Base-by-base conservation (phyloP, 768 basidiomycete genomes). In the Pholiota conissans region DNA sequence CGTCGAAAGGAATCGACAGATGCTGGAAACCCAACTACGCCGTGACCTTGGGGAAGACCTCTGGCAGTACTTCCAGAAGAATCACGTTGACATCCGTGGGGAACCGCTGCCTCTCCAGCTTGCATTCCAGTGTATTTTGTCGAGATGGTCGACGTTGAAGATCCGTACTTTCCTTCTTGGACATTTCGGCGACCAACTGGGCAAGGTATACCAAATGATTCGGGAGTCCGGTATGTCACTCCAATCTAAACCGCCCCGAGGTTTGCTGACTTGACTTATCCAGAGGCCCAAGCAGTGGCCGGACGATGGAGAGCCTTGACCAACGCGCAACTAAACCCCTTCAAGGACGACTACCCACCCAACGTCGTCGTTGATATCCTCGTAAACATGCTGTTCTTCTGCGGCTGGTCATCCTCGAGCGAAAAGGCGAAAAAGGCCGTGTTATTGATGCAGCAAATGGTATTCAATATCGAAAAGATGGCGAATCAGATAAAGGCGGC, bases 271-370 rank as follows among this genome's bases (percentile, higher is more conserved):
- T 8, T 7, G 5, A 45, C 5, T 16, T 9, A 22, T 11, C 18
- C 50, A 79, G 81, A 83, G 61, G 65, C 69, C 4, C 80, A 80
- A 61, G 71, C 76, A 0, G 73, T 79, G 28, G 71, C 81, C 16
- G 83, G 80, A 42, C 72, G 78, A 34, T 84, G 83, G 83, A 75
- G 82, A 55, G 76, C 81, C 28, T 63, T 84, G 58, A 83, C 82
- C 2, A 63, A 53, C 30, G 26, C 49, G 4, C 55, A 63, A 20
- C 35, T 60, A 24, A 58, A 55, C 39, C 20, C 45, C 6, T 30
- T 62, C 16, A 50, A 58, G 30, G 57, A 56, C 34, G 45, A 51
- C 14, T 56, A 32, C 10, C 42, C 52, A 13, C 34, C 55, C 10
- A 54, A 65, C 26, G 18, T 49, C 4, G 28, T 58, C 28, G 37